phyloP scores from a whole-genome alignment of 306 rosid genomes.

The Medicago ruthenica region DNA sequence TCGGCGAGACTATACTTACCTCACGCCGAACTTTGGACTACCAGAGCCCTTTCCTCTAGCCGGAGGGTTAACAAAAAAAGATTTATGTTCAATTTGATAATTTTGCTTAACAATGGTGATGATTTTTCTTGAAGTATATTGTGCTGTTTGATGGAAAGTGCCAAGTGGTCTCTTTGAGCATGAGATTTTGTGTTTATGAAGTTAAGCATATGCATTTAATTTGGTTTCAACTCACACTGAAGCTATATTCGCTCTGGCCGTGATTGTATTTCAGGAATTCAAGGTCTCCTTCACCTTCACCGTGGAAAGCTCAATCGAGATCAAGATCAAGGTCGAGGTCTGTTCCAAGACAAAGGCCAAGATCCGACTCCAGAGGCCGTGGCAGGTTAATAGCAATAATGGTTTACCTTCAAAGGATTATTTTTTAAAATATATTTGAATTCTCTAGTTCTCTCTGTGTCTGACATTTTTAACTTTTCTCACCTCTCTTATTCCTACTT shows the following conservation, averaged over 20 bases:
- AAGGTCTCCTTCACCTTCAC: slow-evolving; percentile 86
- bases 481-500: not conserved
- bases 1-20: too few relatives aligned
- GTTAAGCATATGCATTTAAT: not conserved
- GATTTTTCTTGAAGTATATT: not conserved
- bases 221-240: not conserved
- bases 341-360: slow-evolving; percentile 50
- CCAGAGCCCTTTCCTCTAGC: too few relatives aligned
- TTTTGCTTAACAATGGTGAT: not conserved
- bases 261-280: slow-evolving; percentile 61
- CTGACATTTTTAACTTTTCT: slow-evolving; percentile 21
- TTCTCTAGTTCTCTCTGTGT: not conserved
- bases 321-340: slow-evolving; percentile 71
- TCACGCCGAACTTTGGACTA: too few relatives aligned
- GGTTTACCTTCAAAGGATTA: slow-evolving; percentile 5
- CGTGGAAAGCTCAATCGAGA: slow-evolving; percentile 76
- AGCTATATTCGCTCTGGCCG: not conserved
- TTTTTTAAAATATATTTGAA: not conserved
- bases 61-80: too few relatives aligned
- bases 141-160: not conserved
- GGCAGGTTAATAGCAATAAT: slow-evolving; percentile 75
- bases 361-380: slow-evolving; percentile 70
- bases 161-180: not conserved
- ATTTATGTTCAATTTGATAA: too few relatives aligned
- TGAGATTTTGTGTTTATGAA: not conserved